Evolutionary conservation across 2,329 filamentous ascomycete species (phyloP).

Genomic region (Raffaelea deltoideospora): DNA sequence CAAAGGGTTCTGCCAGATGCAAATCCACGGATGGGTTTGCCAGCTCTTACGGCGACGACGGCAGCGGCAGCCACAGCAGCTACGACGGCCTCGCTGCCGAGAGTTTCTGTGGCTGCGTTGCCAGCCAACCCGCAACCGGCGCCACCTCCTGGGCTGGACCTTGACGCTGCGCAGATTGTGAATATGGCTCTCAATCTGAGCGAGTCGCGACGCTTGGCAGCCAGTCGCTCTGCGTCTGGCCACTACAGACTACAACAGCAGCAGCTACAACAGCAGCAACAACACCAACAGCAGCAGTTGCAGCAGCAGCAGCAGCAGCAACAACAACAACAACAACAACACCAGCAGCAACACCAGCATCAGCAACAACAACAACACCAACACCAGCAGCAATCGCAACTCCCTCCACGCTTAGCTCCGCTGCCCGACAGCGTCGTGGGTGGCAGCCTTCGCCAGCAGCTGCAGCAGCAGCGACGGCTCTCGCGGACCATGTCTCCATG

Average conservation of each 20-base stretch:
- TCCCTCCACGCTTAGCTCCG: conserved; percentile 34
- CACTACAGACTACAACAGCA: conserved; percentile 35
- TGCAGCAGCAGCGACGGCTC: conserved; percentile 54
- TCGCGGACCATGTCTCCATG: conserved; percentile 48
- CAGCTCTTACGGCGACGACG: neutral
- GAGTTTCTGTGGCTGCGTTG: too few relatives aligned
- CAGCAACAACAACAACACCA: too few relatives aligned
- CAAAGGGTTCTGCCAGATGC: neutral
- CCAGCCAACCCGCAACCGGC: neutral
- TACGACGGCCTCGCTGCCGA: too few relatives aligned
- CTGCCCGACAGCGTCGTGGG: conserved; percentile 36
- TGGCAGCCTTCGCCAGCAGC: conserved; percentile 49
- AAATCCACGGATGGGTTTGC: too few relatives aligned
- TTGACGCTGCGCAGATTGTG: conserved; percentile 79
- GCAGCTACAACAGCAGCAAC: too few relatives aligned
- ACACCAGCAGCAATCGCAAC: conserved; percentile 35
- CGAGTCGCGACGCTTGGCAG: conserved; percentile 57
- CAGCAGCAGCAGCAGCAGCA: too few relatives aligned
- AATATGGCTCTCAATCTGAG: conserved; percentile 82
- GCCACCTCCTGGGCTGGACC: conserved; percentile 29
- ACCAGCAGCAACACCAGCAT: too few relatives aligned
- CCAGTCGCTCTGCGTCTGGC: too few relatives aligned
- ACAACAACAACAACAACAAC: too few relatives aligned
- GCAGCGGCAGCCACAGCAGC: conserved; percentile 8
- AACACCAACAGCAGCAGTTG: too few relatives aligned